Evolutionary conservation across 345 rosid genomes (phyloP), one percentile per base, ranked within the genome.

Genomic region (Barbarea vulgaris): DNA sequence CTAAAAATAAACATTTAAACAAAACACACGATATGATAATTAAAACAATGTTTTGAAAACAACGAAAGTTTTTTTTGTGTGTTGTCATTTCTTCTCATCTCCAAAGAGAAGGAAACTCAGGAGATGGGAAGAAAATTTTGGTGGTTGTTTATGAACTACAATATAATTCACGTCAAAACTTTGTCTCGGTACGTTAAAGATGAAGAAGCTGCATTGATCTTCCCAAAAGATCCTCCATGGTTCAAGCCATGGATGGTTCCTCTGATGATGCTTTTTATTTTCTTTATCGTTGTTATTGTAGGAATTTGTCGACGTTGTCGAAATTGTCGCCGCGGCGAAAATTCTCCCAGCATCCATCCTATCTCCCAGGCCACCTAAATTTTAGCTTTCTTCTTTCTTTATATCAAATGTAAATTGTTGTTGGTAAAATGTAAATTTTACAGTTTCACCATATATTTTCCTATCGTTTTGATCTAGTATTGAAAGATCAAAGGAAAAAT

Each of bases 331-430:
- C 80, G 76, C 11, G 80, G 80, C 0, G 80, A 77, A 53, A 70
- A 77, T 47, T 77, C 80, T 33, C 80, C 80, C 21, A 77, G 72
- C 47, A 64, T 77, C 9, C 76, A 77, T 56, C 80, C 80, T 34
- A 47, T 70, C 34, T 33, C 67, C 24, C 51, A 42, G 9, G 41
- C 53, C 2, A 55, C 61, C 24, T 70, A 27, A 77, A 1, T 41
- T 62, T 36, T 36, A 70, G 57, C 1, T 41, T 28, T 4, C 0
- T 34, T 34, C 18, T 4, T 1, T 1, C 14, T 46, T 57, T 70
- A 10, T 9, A 48, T 13, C 39, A 33, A 64, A 64, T 73, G 46
- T 64, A 42, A 15, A 56, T 31, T 9, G 7, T 50, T 28, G 2
- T 9, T 46, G 66, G 30, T 46, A 55, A 44, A 64, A 55, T 64